phyloP scores from a whole-genome alignment of 2,329 filamentous ascomycete genomes.

The Magnaporthiopsis poae region DNA sequence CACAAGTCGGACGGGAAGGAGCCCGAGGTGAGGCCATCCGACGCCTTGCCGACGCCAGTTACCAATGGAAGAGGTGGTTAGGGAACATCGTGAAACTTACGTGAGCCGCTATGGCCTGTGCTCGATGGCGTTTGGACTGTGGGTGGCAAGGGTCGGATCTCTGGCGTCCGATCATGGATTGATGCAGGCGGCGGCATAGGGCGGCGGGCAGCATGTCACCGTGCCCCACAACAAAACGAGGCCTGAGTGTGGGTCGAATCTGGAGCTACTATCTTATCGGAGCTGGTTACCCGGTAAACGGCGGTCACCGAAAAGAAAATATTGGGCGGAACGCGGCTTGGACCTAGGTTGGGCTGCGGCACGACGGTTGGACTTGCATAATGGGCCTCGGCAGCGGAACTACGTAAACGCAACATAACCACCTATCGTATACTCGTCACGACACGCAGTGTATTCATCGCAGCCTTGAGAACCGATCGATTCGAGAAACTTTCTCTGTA shows the following conservation, averaged over 20 bases:
- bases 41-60: neutral
- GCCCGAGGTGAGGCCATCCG: neutral
- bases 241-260: neutral
- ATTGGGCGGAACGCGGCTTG: neutral
- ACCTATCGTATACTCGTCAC: neutral
- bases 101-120: neutral
- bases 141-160: neutral
- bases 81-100: neutral
- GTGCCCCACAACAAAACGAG: neutral
- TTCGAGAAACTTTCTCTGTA: neutral
- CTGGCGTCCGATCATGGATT: too few relatives aligned
- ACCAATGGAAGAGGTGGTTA: neutral
- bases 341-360: neutral
- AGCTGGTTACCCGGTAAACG: neutral
- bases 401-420: neutral
- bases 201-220: neutral
- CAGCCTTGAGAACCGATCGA: neutral
- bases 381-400: neutral
- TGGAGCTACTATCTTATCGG: neutral
- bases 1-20: neutral
- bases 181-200: too few relatives aligned
- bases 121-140: neutral
- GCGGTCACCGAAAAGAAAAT: neutral
- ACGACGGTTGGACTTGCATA: neutral
- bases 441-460: neutral